Evolutionary conservation across 2,329 filamentous ascomycete species (phyloP).

Genomic region (Pyrenophora graminea): DNA sequence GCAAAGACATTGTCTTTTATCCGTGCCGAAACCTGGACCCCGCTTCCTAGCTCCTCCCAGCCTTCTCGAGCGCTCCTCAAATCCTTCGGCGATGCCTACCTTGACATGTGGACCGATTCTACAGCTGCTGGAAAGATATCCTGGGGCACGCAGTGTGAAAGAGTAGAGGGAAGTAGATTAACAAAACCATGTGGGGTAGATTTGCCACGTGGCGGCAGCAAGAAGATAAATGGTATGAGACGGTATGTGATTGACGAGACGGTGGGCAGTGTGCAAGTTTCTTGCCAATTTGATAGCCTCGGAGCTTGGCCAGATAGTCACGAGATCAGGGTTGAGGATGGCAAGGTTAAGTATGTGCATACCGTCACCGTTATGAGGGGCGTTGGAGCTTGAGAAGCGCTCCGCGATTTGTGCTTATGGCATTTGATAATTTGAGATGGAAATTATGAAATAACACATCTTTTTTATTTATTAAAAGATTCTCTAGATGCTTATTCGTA

Average conservation of each 20-base stretch:
- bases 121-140: slow-evolving; percentile 35
- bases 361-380: slow-evolving; percentile 34
- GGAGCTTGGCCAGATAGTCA: slow-evolving; percentile 36
- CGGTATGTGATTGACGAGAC: slow-evolving; percentile 38
- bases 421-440: no score
- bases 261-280: slow-evolving; percentile 34
- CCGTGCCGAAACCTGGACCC: slow-evolving; percentile 31
- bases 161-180: slow-evolving; percentile 31
- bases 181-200: slow-evolving; percentile 33
- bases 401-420: no score
- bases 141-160: slow-evolving; percentile 36
- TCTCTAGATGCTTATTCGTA: not conserved
- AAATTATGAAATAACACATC: not conserved
- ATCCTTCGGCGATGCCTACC: slow-evolving; percentile 34
- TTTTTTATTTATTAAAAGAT: no score
- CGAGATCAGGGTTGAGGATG: slow-evolving; percentile 33
- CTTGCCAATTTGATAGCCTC: slow-evolving; percentile 38
- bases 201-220: slow-evolving; percentile 31
- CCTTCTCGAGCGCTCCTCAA: slow-evolving; percentile 35
- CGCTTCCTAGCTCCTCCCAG: slow-evolving; percentile 19
- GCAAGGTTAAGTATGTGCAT: slow-evolving; percentile 41
- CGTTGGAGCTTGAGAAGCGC: not conserved
- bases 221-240: slow-evolving; percentile 34
- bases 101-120: slow-evolving; percentile 40
- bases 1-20: slow-evolving; percentile 34